Evolutionary conservation across 2,329 filamentous ascomycete species (phyloP), one percentile per base, ranked within the genome.

Genomic region (Colletotrichum horii): DNA sequence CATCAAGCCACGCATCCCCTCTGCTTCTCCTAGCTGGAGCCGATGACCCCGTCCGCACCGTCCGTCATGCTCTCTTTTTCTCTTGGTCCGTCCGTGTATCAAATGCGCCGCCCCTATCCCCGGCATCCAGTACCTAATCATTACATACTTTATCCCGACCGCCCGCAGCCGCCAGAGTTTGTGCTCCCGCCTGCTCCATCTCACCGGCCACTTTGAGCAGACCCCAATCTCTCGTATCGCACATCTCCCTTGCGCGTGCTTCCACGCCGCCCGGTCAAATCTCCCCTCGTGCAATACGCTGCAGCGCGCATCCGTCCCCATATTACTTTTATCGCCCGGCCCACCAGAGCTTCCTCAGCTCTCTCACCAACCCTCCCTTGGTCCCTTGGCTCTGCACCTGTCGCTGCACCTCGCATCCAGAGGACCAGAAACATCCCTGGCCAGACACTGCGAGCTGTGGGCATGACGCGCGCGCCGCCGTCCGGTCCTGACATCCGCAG

Each of bases 401-500:
- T 52, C 8, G 36, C 22, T 26, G 56, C 58, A 34, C 48, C n/a
- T 36, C 34, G 16, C 32, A 34, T 24, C 34, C 30, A 64, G 22
- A 66, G 28, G n/a, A 62, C 34, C 22, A 36, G 19, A 43, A 52
- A 34, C 38, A 60, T 73, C 56, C 62, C 58, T 65, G 70, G 64
- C 34, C 22, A 38, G 26, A 36, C 62, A 48, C 64, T 52, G 69
- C 34, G 30, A 68, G 58, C 48, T 28, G 70, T 36, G 70, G 73
- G 64, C 56, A 68, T 75, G 70, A 75, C 73, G 55, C 73, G 55
- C 62, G 55, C 72, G 32, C 43, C 52, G 66, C 66, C 32, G 55
- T 56, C 68, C 68, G 62, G 68, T 62, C 38, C 61, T 71, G 60
- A 66, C 58, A 66, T 75, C 72, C 55, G 72, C 43, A 58, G 71